Evolutionary conservation across 306 rosid genomes (phyloP).

Genomic region (Heteromeles arbutifolia): DNA sequence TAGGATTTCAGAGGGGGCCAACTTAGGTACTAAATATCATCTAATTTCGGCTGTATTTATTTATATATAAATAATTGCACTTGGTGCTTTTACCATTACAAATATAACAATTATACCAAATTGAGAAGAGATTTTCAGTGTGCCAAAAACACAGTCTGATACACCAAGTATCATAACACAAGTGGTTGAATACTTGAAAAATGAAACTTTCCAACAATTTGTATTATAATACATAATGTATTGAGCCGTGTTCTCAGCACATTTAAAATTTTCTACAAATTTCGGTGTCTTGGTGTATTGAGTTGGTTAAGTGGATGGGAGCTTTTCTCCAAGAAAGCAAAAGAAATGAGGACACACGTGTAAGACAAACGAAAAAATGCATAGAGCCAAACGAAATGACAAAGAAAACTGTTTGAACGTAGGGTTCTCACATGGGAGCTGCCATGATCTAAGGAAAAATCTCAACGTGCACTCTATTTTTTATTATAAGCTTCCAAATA

Average conservation of each 20-base stretch:
- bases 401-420: constrained; percentile 28
- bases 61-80: background rate
- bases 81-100: background rate
- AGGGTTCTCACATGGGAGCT: constrained; percentile 58
- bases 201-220: too few species aligned
- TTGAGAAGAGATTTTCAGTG: background rate
- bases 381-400: constrained; percentile 33
- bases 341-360: constrained; percentile 44
- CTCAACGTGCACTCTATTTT: constrained; percentile 43
- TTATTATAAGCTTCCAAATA: background rate
- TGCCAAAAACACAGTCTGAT: too few species aligned
- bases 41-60: background rate
- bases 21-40: background rate
- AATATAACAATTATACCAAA: background rate
- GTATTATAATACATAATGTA: too few species aligned
- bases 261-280: background rate
- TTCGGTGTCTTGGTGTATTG: constrained; percentile 11
- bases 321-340: background rate
- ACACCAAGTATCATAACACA: too few species aligned
- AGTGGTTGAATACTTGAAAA: too few species aligned
- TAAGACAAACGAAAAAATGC: constrained; percentile 13
- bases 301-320: constrained; percentile 25
- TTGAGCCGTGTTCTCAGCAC: too few species aligned
- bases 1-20: background rate
- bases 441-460: constrained; percentile 39